phyloP scores from a whole-genome alignment of 139 green algal species.

The Chlamydomonas sp. region DNA sequence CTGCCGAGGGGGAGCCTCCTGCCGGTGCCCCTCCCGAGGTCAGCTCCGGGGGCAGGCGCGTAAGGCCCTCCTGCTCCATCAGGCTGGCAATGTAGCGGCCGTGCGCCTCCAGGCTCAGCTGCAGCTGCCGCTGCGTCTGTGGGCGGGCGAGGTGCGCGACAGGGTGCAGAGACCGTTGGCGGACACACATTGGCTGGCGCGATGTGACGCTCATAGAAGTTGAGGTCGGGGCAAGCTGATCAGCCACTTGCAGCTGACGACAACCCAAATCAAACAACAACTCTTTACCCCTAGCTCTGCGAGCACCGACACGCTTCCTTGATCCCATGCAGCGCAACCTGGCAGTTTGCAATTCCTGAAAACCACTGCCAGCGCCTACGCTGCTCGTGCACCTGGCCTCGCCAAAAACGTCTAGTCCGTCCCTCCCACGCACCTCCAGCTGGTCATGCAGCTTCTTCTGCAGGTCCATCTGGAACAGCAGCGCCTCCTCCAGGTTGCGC shows the following conservation, averaged over 20 bases:
- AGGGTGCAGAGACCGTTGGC: too few relatives aligned
- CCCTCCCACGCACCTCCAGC: constrained; percentile 76
- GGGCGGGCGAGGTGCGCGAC: neutral
- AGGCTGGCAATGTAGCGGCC: constrained; percentile 87
- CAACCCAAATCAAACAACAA: neutral
- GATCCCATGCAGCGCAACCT: neutral
- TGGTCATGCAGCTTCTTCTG: constrained; percentile 97
- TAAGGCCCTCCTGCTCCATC: constrained; percentile 63
- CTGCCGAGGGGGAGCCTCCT: neutral
- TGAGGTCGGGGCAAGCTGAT: too few relatives aligned
- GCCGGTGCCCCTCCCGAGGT: neutral
- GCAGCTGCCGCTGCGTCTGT: constrained; percentile 89
- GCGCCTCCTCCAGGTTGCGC: constrained; percentile 82
- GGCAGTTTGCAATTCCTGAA: too few relatives aligned
- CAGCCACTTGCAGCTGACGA: too few relatives aligned
- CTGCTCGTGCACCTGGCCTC: too few relatives aligned
- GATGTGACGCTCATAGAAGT: too few relatives aligned
- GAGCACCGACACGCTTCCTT: too few relatives aligned
- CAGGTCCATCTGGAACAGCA: constrained; percentile 96
- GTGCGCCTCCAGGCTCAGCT: constrained; percentile 92
- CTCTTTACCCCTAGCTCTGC: too few relatives aligned
- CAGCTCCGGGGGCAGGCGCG: constrained; percentile 1
- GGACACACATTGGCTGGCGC: too few relatives aligned
- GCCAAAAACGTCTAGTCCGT: too few relatives aligned
- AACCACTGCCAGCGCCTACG: neutral